Evolutionary conservation across 495 filamentous ascomycete species (phyloP).

Genomic region (Sphaerosporella brunnea): DNA sequence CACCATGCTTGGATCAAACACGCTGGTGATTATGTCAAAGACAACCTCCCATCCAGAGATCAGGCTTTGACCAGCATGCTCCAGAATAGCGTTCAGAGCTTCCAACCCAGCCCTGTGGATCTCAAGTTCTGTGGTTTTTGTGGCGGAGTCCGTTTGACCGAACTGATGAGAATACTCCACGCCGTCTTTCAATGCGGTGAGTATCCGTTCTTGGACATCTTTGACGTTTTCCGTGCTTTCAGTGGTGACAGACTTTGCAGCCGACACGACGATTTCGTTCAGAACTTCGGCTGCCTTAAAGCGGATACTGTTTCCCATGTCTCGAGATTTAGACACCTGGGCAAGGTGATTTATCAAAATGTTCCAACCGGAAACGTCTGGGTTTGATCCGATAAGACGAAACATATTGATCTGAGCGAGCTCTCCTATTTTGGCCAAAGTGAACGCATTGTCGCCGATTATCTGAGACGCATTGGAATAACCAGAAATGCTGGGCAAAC

Average conservation of each 20-base stretch:
- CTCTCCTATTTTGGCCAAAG: conserved; percentile 64
- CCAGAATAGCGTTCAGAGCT: conserved; percentile 60
- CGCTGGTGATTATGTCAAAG: conserved; percentile 69
- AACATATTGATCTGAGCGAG: conserved; percentile 61
- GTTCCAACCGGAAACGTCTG: conserved; percentile 54
- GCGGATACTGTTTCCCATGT: conserved; percentile 42
- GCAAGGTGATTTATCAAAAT: conserved; percentile 53
- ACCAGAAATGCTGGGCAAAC: conserved; percentile 42
- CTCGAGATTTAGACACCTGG: conserved; percentile 38
- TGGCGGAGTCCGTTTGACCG: conserved; percentile 24
- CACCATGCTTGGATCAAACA: conserved; percentile 41
- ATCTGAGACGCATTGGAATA: conserved; percentile 34
- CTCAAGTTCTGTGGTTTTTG: conserved; percentile 47
- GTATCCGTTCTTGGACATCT: conserved; percentile 47
- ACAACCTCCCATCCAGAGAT: conserved; percentile 65
- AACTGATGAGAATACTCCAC: conserved; percentile 20
- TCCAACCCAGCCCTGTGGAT: conserved; percentile 72
- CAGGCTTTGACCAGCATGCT: conserved; percentile 74
- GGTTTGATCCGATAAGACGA: conserved; percentile 47
- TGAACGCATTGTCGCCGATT: conserved; percentile 54
- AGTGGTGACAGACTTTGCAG: conserved; percentile 35
- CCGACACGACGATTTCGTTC: conserved; percentile 50
- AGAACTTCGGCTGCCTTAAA: conserved; percentile 55
- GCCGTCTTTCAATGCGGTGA: conserved; percentile 47
- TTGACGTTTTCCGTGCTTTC: conserved; percentile 36